Evolutionary conservation across 176 grass and related monocot species (phyloP).

Genomic region (Cenchrus americanus): DNA sequence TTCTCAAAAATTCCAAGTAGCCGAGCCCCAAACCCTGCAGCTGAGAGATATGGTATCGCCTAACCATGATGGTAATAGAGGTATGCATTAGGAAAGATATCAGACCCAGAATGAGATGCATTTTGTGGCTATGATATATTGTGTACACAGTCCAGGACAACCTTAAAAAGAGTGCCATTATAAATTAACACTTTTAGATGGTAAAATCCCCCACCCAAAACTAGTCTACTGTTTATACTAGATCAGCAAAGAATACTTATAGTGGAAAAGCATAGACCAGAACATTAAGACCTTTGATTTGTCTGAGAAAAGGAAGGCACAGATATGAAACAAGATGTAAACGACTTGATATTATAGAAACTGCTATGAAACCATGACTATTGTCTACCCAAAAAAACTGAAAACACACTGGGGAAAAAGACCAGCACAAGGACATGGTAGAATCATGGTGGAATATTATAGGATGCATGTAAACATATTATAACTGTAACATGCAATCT

Average conservation of each 20-base stretch:
- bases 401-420: background rate
- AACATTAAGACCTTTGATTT: background rate
- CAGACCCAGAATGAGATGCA: slow-evolving; percentile 14
- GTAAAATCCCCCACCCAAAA: background rate
- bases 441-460: slow-evolving; percentile 8
- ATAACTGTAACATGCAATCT: slow-evolving; percentile 6
- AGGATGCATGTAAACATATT: background rate
- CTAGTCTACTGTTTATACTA: background rate
- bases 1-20: slow-evolving; percentile 91
- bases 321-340: slow-evolving; percentile 17
- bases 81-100: slow-evolving; percentile 52
- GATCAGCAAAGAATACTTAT: background rate
- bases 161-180: background rate
- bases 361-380: background rate
- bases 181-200: background rate
- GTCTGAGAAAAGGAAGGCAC: background rate
- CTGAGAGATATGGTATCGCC: slow-evolving; percentile 96
- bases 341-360: background rate
- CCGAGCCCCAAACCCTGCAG: slow-evolving; percentile 90
- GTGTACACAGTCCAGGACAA: background rate
- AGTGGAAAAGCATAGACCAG: background rate
- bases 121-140: background rate
- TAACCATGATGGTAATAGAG: slow-evolving; percentile 64
- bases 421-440: slow-evolving; percentile 4
- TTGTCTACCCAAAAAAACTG: background rate